phyloP scores from a whole-genome alignment of 225 moss, liverwort and hornwort species.

The Neckera pumila region DNA sequence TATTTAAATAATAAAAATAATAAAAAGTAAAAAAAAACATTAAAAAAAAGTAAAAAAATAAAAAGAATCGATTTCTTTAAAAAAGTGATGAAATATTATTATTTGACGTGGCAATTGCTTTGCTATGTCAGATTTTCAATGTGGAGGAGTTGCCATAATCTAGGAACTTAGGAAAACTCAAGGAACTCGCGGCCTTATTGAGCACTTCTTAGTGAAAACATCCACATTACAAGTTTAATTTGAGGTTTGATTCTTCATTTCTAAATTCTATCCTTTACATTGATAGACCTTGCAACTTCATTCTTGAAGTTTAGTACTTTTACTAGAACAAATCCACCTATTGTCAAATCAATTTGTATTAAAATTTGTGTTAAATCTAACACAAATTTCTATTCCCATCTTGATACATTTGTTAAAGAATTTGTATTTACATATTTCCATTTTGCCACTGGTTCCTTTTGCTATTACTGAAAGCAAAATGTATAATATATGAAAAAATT shows the following conservation, averaged over 20 bases:
- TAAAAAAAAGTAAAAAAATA: no score
- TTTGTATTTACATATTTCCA: fast-evolving
- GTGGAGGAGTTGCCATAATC: no score
- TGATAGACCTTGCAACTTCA: background rate
- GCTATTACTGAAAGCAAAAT: background rate
- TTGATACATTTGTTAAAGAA: fast-evolving
- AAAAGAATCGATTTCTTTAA: no score
- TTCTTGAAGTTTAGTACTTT: background rate
- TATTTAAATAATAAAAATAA: no score
- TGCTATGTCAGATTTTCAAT: no score
- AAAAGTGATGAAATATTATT: no score
- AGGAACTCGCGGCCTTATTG: no score
- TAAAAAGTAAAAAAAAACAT: no score
- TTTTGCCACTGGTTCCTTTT: background rate
- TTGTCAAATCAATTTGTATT: background rate
- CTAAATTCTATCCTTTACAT: background rate
- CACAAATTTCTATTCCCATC: background rate
- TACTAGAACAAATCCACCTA: background rate
- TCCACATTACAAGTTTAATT: fast-evolving
- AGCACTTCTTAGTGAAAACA: no score
- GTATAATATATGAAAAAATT: background rate
- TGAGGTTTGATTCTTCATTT: background rate
- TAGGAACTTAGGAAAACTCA: no score
- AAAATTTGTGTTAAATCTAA: background rate
- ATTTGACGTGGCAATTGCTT: no score